A percentile compares a stretch with the other conserved stretches of the same genome.
Evolutionary conservation across 768 basidiomycete species (phyloP).

Genomic region (Tulasnella sp.): DNA sequence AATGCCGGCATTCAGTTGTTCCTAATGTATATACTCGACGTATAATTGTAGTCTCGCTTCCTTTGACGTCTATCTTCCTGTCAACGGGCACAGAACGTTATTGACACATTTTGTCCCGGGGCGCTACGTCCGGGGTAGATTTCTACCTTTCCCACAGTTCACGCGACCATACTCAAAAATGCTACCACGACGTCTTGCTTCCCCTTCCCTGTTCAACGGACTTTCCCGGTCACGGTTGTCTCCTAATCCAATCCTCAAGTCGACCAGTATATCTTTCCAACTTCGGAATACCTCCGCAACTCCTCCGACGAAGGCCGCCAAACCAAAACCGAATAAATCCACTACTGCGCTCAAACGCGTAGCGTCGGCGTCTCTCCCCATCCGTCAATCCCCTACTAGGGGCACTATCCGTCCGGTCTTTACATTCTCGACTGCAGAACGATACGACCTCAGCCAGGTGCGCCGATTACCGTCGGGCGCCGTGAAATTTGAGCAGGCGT

Average conservation of each 20-base stretch:
- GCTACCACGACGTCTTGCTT: slow-evolving; percentile 1
- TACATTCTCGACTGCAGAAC: slow-evolving; percentile 77
- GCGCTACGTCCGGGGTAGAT: no score
- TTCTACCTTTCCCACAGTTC: neutral
- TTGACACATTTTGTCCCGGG: no score
- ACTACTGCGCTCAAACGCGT: slow-evolving; percentile 69
- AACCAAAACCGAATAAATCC: slow-evolving; percentile 61
- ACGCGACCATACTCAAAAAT: slow-evolving; percentile 1
- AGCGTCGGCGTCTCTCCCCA: slow-evolving; percentile 73
- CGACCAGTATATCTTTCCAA: neutral
- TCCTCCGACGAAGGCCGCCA: slow-evolving; percentile 23
- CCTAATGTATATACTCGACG: neutral
- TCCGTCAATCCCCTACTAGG: slow-evolving; percentile 74
- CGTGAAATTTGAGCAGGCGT: slow-evolving; percentile 53
- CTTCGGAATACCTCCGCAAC: neutral
- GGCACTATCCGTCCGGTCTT: slow-evolving; percentile 67
- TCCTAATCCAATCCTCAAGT: neutral
- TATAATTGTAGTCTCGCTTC: neutral
- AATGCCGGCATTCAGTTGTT: neutral
- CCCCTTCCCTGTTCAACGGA: neutral
- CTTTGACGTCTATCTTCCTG: neutral
- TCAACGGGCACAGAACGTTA: neutral
- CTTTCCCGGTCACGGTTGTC: no score
- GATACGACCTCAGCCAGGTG: slow-evolving; percentile 57
- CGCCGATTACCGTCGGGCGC: slow-evolving; percentile 39